A percentile compares a stretch with the other conserved stretches of the same genome.
These are phyloP conservation scores for Russula griseocarnosa DNA, from an alignment of 768 basidiomycete genomes.

Conservation along the genomic window DNA sequence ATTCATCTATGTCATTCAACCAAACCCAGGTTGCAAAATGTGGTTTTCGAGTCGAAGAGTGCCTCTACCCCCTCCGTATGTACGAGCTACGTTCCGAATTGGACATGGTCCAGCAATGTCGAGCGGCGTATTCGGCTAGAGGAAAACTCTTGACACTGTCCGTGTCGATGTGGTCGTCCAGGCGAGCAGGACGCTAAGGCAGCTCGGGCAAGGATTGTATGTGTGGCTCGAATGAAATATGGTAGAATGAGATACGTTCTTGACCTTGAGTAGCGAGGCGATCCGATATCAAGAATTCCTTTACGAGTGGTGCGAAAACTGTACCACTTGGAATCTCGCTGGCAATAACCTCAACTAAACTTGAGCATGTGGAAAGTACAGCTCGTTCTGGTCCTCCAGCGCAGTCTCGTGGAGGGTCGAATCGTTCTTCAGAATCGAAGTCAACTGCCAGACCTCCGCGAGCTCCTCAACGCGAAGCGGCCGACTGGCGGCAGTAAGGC, in stretches of 20 bases:
- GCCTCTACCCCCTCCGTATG: background rate
- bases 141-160: background rate
- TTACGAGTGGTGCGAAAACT: constrained; percentile 13
- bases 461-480: constrained; percentile 13
- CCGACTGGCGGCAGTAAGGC: background rate
- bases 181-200: background rate
- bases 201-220: constrained; percentile 3
- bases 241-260: background rate
- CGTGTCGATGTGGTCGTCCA: background rate
- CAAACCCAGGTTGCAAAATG: background rate
- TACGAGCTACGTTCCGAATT: background rate
- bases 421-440: background rate
- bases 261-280: background rate
- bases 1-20: background rate
- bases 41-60: background rate
- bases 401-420: background rate
- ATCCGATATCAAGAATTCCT: constrained; percentile 7
- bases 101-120: constrained; percentile 3
- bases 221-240: background rate
- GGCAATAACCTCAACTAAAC: background rate
- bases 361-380: background rate
- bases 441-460: constrained; percentile 9
- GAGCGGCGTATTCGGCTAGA: constrained; percentile 4
- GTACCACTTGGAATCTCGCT: background rate
- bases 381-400: constrained; percentile 7